Conservation (phyloP, 352 stramenopile species). For the Globisporangium okanoganense region DNA sequence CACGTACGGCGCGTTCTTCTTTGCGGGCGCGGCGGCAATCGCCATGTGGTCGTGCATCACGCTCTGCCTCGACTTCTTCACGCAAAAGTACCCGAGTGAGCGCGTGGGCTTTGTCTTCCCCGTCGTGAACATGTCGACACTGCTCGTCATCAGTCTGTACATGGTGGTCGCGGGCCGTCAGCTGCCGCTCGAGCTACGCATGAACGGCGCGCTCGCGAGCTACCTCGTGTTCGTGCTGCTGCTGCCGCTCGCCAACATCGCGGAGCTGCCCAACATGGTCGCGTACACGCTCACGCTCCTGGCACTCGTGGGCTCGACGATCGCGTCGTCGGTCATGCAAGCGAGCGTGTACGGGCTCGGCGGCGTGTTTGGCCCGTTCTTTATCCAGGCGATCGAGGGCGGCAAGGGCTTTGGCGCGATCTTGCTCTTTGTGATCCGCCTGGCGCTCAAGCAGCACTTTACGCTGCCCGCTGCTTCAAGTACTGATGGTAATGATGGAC, state of each 20-base stretch:
- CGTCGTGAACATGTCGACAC: constrained; percentile 81
- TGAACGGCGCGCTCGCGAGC: constrained; percentile 45
- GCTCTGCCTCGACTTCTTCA: constrained; percentile 72
- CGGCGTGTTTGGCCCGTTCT: constrained; percentile 72
- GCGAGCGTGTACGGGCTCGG: constrained; percentile 70
- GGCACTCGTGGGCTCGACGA: constrained; percentile 56
- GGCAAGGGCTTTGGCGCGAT: constrained; percentile 78
- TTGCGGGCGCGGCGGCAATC: constrained; percentile 57
- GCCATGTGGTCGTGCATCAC: constrained; percentile 79
- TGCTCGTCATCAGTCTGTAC: constrained; percentile 74
- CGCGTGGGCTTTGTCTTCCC: constrained; percentile 77
- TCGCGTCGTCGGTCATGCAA: constrained; percentile 66
- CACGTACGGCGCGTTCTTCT: constrained; percentile 79
- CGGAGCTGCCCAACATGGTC: constrained; percentile 32
- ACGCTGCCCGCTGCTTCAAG: constrained; percentile 8
- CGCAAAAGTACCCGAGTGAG: constrained; percentile 54
- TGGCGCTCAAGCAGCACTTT: constrained; percentile 57
- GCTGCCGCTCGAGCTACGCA: constrained; percentile 48
- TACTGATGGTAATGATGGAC: background rate
- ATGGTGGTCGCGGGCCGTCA: constrained; percentile 75
- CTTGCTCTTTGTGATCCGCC: constrained; percentile 57
- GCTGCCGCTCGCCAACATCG: constrained; percentile 58
- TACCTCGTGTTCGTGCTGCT: constrained; percentile 58
- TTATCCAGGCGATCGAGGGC: constrained; percentile 75
- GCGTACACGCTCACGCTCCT: constrained; percentile 61